Conservation (phyloP, 805 yeast genomes). For the Yamadazyma scolyti region DNA sequence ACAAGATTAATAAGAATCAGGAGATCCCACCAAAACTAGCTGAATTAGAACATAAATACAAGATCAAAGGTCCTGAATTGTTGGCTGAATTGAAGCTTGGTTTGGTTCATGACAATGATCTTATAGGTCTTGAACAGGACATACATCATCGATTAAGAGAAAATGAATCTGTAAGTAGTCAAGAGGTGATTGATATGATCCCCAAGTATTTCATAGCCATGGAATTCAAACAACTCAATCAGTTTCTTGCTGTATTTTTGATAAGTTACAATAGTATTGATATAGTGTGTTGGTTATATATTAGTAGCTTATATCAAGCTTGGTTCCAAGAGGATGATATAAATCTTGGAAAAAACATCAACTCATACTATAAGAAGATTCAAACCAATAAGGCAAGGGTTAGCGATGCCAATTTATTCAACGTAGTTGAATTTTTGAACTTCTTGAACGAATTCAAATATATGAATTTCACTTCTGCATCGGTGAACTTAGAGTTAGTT, state of each 20-base stretch:
- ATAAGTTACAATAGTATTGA: slow-evolving; percentile 3
- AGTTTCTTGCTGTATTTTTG: slow-evolving; percentile 4
- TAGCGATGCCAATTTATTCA: slow-evolving; percentile 1
- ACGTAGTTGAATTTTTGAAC: slow-evolving; percentile 5
- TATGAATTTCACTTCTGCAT: slow-evolving; percentile 1
- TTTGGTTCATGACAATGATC: slow-evolving; percentile 1
- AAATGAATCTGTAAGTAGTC: neutral
- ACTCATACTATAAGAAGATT: slow-evolving; percentile 5
- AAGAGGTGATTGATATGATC: slow-evolving; percentile 10
- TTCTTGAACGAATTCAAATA: slow-evolving; percentile 6
- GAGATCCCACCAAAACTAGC: slow-evolving; percentile 1
- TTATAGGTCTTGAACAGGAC: neutral
- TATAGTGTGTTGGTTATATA: slow-evolving; percentile 7
- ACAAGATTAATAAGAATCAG: slow-evolving; percentile 20
- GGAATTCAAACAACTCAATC: slow-evolving; percentile 8
- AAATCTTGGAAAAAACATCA: slow-evolving; percentile 1
- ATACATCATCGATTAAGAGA: neutral
- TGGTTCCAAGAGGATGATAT: slow-evolving; percentile 9
- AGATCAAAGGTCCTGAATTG: neutral
- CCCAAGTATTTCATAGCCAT: slow-evolving; percentile 11
- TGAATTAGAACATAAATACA: neutral
- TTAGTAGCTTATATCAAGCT: slow-evolving; percentile 6
- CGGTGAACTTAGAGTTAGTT: slow-evolving; percentile 1
- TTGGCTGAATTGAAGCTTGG: neutral
- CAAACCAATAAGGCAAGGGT: neutral